Evolutionary conservation across 495 filamentous ascomycete genomes (phyloP), one percentile per base, ranked within the genome.

Genomic region (Immersiella caudata): DNA sequence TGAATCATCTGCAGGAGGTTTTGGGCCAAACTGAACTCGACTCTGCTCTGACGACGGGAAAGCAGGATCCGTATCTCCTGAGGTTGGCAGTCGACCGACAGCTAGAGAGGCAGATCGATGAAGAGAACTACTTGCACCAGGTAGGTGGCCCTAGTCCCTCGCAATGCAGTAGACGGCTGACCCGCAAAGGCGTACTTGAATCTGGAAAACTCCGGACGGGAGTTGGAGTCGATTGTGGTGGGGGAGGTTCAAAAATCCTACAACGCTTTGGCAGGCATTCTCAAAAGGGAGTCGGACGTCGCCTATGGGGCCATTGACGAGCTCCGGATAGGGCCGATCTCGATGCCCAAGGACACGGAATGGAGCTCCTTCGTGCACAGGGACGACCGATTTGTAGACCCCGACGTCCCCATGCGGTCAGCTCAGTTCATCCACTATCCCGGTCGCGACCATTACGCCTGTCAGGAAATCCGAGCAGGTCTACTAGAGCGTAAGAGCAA

Each of bases 401-500:
- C 95, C 8, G 87, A 86, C 35, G 75, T 97, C 8, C 90, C 93
- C 27, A 78, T 96, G 51, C 86, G 95, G 57, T 86, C 88, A 49
- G 77, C 93, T 20, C 87, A 97, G 71, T 89, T 91, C 71, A 96
- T 99, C 70, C 87, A 91, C 40, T 99, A 98, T 77, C 94, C 94
- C n/a, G 95, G 95, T 18, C 90, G 90, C 71, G 87, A 96, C 73
- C 92, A 97, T 75, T 90, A 91, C 60, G 90, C 93, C 9, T 93
- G 92, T 35, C 87, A 89, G 62, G 95, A 97, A 73, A 89, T 99
- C 36, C 85, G 92, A 58, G 91, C 91, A 6, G 95, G 95, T 1
- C 89, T 96, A 80, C 82, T 99, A 62, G 95, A 99, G 81, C 90
- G 95, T 57, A 99, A 97, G 86, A 96, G 91, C 85, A 99, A 98